phyloP scores from a whole-genome alignment of 495 filamentous ascomycete species.

The Trichoderma asperelloides region DNA sequence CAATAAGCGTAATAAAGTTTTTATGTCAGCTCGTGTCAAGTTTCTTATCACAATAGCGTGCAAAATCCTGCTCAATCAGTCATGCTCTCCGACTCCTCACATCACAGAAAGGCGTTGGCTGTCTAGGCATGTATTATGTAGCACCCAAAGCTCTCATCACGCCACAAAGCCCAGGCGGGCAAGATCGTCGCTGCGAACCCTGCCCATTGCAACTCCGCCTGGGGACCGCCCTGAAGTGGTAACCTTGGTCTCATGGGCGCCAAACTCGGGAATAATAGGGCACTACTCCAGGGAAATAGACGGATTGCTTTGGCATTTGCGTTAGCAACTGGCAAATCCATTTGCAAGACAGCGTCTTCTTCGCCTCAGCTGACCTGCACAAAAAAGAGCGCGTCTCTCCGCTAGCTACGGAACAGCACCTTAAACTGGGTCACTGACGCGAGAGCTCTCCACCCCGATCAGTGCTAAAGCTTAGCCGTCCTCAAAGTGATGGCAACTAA shows the following conservation, averaged over 20 bases:
- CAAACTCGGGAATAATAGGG: not conserved
- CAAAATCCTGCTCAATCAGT: not conserved
- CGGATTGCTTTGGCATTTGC: not conserved
- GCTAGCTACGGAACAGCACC: not conserved
- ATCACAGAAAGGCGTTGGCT: not conserved
- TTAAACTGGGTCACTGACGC: not conserved
- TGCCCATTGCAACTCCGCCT: not conserved
- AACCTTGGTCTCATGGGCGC: not conserved
- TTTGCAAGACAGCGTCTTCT: not conserved
- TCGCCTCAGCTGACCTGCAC: not conserved
- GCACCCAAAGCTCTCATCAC: not conserved
- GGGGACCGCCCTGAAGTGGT: not conserved
- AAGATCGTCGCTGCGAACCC: not conserved
- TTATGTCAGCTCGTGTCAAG: not conserved
- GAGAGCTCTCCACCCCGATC: slow-evolving; percentile 1
- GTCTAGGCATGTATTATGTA: not conserved
- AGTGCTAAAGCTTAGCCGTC: slow-evolving; percentile 3
- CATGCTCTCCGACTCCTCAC: not conserved
- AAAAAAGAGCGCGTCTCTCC: not conserved
- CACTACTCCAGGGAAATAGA: not conserved
- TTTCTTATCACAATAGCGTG: not conserved
- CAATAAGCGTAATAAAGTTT: not conserved
- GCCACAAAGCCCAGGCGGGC: not conserved
- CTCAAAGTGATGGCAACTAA: not conserved
- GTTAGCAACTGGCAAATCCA: not conserved